Evolutionary conservation across 2,329 filamentous ascomycete species (phyloP), one percentile per base, ranked within the genome.

Genomic region (Pyrenochaeta sp.): DNA sequence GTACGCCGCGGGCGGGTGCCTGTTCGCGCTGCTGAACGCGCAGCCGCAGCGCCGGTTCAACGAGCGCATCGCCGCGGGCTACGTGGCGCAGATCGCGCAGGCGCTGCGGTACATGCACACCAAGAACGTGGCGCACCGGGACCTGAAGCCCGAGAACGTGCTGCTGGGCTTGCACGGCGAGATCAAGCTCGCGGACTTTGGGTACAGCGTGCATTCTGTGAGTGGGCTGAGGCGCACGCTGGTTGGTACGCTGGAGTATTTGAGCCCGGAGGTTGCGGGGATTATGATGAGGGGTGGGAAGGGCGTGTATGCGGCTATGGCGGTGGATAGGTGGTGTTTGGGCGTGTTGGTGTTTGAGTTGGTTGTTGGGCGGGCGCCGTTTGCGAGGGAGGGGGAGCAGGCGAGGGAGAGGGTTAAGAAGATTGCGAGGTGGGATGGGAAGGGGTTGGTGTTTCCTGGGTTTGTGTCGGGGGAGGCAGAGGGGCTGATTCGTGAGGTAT

Each of bases 291-390:
- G 52, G 28, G 53, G 52, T 3, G 52, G 48, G 1, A 89, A 88
- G 72, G 82, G 84, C 61, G 93, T 92, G 72, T 92, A 81, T 65
- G 96, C 96, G 72, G 89, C 84, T 48, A 90, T 96, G 68, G 96
- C 96, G 74, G 88, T 96, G 15, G 92, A 96, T 69, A 75, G 96
- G 46, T 96, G 92, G 92, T 92, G 88, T 63, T 76, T 96, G 59
- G 92, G 92, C n/a, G 91, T 96, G 11, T 73, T 96, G 70, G 93
- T 87, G 4, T 96, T 96, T 64, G 93, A 97, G 72, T 96, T 96
- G 63, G 75, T 96, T 45, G 89, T 94, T 24, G 92, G 92, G 46
- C 90, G 95, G 75, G 90, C 92, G 11, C 93, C 92, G 2, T 96
- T 96, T 64, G 92, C 96, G 72, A 91, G 96, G 66, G 91, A 89